Evolutionary conservation across 805 yeast species (phyloP).

Genomic region (Lachancea kluyveri): DNA sequence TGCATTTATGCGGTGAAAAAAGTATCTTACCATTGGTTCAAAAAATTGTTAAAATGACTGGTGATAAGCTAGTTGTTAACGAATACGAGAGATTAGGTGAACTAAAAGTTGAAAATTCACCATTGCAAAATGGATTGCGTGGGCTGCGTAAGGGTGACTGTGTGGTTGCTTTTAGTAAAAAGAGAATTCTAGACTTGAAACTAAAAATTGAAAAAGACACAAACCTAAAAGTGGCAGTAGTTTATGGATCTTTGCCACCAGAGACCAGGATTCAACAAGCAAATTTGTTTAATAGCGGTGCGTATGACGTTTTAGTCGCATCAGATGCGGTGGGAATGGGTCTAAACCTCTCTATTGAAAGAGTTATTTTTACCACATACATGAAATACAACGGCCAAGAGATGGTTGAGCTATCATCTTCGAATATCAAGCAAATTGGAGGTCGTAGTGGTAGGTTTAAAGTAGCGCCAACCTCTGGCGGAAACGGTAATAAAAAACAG

Average conservation of each 20-base stretch:
- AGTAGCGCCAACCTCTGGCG: constrained; percentile 27
- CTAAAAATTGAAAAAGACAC: constrained; percentile 62
- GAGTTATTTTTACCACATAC: constrained; percentile 68
- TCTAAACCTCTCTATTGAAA: constrained; percentile 71
- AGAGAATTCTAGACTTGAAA: constrained; percentile 61
- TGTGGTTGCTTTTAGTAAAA: constrained; percentile 78
- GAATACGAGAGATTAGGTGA: constrained; percentile 71
- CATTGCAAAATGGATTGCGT: constrained; percentile 30
- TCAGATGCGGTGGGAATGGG: constrained; percentile 99
- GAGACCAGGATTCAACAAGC: constrained; percentile 90
- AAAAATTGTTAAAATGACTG: constrained; percentile 57
- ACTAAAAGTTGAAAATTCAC: constrained; percentile 45
- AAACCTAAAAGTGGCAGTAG: constrained; percentile 68
- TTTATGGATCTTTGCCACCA: constrained; percentile 94
- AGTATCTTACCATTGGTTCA: constrained; percentile 67
- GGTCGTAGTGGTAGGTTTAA: constrained; percentile 91
- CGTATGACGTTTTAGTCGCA: constrained; percentile 79
- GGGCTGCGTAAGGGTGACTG: constrained; percentile 65
- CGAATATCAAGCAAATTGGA: constrained; percentile 85
- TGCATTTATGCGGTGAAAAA: constrained; percentile 92
- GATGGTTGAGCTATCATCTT: constrained; percentile 43
- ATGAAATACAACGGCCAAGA: constrained; percentile 65
- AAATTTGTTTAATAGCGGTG: constrained; percentile 66
- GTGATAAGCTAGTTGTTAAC: constrained; percentile 72
- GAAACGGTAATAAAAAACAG: constrained; percentile 8